A percentile compares a stretch with the other conserved stretches of the same genome.
Conservation (phyloP, 2,329 filamentous ascomycete genomes). For the Paraphaeosphaeria sporulosa region DNA sequence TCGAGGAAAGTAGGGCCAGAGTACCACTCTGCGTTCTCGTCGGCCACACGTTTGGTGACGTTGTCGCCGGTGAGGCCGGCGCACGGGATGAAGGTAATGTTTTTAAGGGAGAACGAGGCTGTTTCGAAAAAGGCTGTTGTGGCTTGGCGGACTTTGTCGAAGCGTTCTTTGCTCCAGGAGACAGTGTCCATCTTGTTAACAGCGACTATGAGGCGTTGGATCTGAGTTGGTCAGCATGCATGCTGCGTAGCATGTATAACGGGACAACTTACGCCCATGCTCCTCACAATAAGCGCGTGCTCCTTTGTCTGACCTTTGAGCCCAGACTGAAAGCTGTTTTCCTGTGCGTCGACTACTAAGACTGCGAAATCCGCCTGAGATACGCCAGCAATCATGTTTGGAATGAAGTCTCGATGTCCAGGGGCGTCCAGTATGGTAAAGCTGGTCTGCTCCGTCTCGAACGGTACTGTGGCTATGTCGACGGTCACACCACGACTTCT, state of each 20-base stretch:
- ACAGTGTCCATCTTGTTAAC: slow-evolving; percentile 95
- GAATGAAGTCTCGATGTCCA: slow-evolving; percentile 93
- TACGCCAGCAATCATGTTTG: slow-evolving; percentile 98
- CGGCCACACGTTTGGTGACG: slow-evolving; percentile 68
- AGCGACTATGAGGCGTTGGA: slow-evolving; percentile 85
- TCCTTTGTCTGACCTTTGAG: slow-evolving; percentile 94
- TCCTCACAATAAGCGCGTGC: slow-evolving; percentile 87
- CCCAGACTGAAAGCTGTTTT: slow-evolving; percentile 91
- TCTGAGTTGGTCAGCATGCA: slow-evolving; percentile 86
- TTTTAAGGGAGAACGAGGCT: slow-evolving; percentile 82
- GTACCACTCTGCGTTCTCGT: slow-evolving; percentile 74
- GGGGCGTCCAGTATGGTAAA: slow-evolving; percentile 97
- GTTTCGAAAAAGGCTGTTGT: slow-evolving; percentile 82
- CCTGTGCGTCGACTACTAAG: slow-evolving; percentile 89
- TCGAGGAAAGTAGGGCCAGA: slow-evolving; percentile 79
- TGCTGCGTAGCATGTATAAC: slow-evolving; percentile 81
- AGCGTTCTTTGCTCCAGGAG: slow-evolving; percentile 81
- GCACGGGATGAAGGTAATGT: slow-evolving; percentile 86
- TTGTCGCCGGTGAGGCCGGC: slow-evolving; percentile 92
- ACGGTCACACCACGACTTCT: slow-evolving; percentile 91
- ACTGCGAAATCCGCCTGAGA: slow-evolving; percentile 96
- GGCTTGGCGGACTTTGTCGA: slow-evolving; percentile 84
- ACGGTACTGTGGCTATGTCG: slow-evolving; percentile 93
- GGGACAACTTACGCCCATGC: slow-evolving; percentile 73
- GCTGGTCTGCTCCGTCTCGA: slow-evolving; percentile 83